These are phyloP conservation scores for Phytophthora boehmeriae DNA, from an alignment of 352 stramenopile genomes.

Conservation along the genomic window DNA sequence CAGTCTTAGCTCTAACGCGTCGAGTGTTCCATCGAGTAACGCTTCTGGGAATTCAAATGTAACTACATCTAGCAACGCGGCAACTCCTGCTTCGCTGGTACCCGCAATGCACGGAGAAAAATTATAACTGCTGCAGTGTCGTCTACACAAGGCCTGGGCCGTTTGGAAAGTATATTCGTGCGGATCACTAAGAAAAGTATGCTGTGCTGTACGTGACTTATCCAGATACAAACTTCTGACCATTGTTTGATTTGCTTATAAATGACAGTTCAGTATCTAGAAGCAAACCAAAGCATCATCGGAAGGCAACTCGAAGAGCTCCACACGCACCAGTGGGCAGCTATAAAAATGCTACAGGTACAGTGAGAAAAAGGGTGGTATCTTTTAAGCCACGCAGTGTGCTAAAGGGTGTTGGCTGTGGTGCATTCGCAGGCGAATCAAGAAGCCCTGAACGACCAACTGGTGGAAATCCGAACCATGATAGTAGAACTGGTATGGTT, in stretches of 20 bases:
- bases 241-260: constrained; percentile 6
- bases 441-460: constrained; percentile 50
- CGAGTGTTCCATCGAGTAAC: constrained; percentile 10
- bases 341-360: constrained; percentile 52
- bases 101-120: constrained; percentile 12
- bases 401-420: constrained; percentile 15
- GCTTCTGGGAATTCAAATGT: constrained; percentile 14
- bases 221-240: neutral
- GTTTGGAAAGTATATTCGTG: constrained; percentile 86
- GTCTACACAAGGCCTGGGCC: constrained; percentile 56
- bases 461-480: constrained; percentile 58
- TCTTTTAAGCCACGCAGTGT: neutral
- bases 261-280: constrained; percentile 76
- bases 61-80: constrained; percentile 15
- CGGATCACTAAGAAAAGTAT: constrained; percentile 86
- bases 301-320: constrained; percentile 62
- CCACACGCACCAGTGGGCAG: constrained; percentile 46
- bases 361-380: neutral
- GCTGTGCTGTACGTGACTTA: neutral
- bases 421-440: constrained; percentile 43
- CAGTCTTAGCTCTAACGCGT: constrained; percentile 15
- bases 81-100: constrained; percentile 19
- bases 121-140: constrained; percentile 11
- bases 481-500: constrained; percentile 52
- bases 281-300: constrained; percentile 70